Evolutionary conservation across 345 rosid genomes (phyloP).

Genomic region (Luvunga scandens): DNA sequence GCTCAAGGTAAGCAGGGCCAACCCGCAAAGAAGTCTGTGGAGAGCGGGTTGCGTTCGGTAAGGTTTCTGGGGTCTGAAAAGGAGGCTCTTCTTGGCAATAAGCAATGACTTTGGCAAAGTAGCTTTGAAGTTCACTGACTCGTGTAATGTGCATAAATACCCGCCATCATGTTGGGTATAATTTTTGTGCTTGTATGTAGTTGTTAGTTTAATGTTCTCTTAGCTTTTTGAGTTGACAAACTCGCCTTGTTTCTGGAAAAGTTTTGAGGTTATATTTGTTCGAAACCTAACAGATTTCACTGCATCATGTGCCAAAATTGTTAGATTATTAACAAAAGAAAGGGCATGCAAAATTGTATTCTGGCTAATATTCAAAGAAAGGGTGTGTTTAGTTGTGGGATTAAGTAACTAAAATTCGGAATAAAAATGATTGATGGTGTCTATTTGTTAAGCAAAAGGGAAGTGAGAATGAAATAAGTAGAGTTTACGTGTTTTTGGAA

Average conservation of each 20-base stretch:
- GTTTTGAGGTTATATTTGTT: neutral
- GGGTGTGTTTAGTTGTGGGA: no score
- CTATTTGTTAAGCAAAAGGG: no score
- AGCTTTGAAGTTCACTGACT: neutral
- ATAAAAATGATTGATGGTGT: no score
- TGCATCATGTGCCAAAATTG: neutral
- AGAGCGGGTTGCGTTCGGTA: neutral
- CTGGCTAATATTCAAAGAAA: neutral
- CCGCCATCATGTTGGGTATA: neutral
- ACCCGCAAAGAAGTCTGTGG: constrained; percentile 10
- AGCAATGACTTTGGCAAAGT: neutral
- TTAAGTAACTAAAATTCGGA: accelerated
- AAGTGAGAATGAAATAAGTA: no score
- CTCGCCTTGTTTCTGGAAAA: neutral
- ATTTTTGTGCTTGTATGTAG: neutral
- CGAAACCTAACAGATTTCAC: neutral
- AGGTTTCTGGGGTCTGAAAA: constrained; percentile 4
- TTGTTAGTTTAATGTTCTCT: neutral
- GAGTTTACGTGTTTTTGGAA: no score
- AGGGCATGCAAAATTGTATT: neutral
- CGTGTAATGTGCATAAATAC: neutral
- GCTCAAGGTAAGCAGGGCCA: constrained; percentile 36
- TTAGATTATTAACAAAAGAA: neutral
- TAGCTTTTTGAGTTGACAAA: neutral
- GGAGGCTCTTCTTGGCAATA: constrained; percentile 8